Evolutionary conservation across 257 asterid genomes (phyloP), one percentile per base, ranked within the genome.

Genomic region (Ehretia macrophylla): DNA sequence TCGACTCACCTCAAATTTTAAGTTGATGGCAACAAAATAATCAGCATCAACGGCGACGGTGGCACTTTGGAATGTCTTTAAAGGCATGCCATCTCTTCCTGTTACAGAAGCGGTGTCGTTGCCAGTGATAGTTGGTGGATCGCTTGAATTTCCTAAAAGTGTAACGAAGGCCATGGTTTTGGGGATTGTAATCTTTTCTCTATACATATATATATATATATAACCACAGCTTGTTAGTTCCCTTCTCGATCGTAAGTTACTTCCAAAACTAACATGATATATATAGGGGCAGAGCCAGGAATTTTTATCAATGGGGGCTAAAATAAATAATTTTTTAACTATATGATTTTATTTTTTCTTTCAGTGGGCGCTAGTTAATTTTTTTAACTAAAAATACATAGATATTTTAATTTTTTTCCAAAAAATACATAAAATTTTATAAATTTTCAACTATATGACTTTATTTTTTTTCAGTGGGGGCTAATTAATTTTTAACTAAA

Each of bases 141-240:
- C 76, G 35, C 68, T 62, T 32, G 35, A 65, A 46, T 82, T 65
- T 47, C 88, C 83, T 6, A 47, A 17, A 55, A 82, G 68, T 52
- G 85, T 82, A 17, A 82, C 56, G n/a, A 79, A 79, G 16, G 59
- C 58, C 81, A 63, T 70, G 5, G 67, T 76, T 64, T 63, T 74
- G 2, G 85, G 83, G 10, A 82, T 76, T 48, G n/a, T 74, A 56
- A 82, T 73, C 71, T 79, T 79, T 56, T 79, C 88, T 80, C 88
- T 82, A 38, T 47, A 62, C 48, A 22, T 48, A 11, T 1, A 48
- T 48, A 42, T n/a, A 9, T 46, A n/a, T 46, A 9, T 3, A 17
- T 2, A 48, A 48, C 4, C 9, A 48, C 53, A 48, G 8, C 18
- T 8, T 4, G 53, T 17, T n/a, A n/a, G n/a, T 40, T 9, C 47